These are phyloP conservation scores for Blastocystis sp. DNA, from an alignment of 352 stramenopile species.

Conservation along the genomic window DNA sequence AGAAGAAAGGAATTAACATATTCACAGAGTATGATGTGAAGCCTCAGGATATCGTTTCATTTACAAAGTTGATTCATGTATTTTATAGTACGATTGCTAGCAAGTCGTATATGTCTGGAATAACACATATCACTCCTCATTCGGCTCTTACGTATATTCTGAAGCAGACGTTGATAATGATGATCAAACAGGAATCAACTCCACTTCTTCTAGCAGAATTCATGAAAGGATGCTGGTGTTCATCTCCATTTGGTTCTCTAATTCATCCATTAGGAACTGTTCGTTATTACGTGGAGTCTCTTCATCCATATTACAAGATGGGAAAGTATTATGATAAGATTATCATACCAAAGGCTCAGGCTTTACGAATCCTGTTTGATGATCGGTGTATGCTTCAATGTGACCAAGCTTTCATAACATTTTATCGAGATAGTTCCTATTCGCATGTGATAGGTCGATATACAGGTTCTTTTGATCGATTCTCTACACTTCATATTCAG, in stretches of 20 bases:
- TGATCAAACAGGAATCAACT: not conserved
- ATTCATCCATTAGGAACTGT: not conserved
- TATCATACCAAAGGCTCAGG: constrained; percentile 52
- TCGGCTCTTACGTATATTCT: constrained; percentile 55
- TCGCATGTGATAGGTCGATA: constrained; percentile 41
- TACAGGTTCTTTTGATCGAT: not conserved
- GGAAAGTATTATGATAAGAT: constrained; percentile 58
- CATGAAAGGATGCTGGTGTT: constrained; percentile 26
- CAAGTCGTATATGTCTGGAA: constrained; percentile 7
- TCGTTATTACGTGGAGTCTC: constrained; percentile 50
- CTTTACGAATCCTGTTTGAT: constrained; percentile 52
- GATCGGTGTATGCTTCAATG: constrained; percentile 30
- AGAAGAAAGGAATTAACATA: constrained; percentile 48
- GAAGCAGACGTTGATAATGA: constrained; percentile 37
- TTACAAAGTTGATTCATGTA: constrained; percentile 61
- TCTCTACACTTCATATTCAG: constrained; percentile 55
- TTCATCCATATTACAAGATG: constrained; percentile 19
- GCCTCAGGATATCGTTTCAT: constrained; percentile 25
- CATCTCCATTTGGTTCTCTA: constrained; percentile 30
- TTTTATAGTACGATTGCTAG: constrained; percentile 42
- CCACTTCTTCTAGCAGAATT: constrained; percentile 8
- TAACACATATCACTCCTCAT: constrained; percentile 23
- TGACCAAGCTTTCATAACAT: constrained; percentile 57
- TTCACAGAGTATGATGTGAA: constrained; percentile 36
- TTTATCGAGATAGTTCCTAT: constrained; percentile 57